phyloP scores from a whole-genome alignment of 768 basidiomycete species.

The Tulasnella sp. region DNA sequence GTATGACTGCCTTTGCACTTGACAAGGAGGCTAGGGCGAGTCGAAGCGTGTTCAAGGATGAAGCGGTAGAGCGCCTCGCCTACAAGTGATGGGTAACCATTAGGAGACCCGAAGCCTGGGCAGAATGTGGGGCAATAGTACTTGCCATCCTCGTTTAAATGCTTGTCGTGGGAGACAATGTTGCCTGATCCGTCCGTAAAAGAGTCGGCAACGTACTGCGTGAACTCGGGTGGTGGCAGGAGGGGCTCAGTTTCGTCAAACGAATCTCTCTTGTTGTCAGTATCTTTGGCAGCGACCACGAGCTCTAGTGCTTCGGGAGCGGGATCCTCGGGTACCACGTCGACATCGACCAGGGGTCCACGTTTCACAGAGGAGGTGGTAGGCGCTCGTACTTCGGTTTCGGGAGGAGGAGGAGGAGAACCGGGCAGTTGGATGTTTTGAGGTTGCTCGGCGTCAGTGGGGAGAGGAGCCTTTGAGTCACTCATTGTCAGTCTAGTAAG shows the following conservation, averaged over 20 bases:
- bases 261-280: background rate
- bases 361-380: background rate
- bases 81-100: constrained; percentile 26
- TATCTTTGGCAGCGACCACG: background rate
- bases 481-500: background rate
- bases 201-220: constrained; percentile 56
- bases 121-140: background rate
- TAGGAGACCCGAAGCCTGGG: constrained; percentile 6
- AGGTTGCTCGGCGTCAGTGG: background rate
- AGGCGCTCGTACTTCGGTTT: background rate
- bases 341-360: background rate
- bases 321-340: background rate
- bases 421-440: background rate
- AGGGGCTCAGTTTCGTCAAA: background rate
- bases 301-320: background rate
- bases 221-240: constrained; percentile 51
- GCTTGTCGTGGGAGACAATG: constrained; percentile 61
- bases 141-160: constrained; percentile 57
- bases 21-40: constrained; percentile 41
- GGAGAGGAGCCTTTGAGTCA: background rate
- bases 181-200: constrained; percentile 43
- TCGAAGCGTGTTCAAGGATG: constrained; percentile 48
- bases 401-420: background rate
- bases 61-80: constrained; percentile 70
- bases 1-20: constrained; percentile 49